Percentiles rank a stretch among this genome's conserved stretches.
These are phyloP conservation scores for Ceratocystis papillata DNA, from an alignment of 2,329 filamentous ascomycete genomes.

Conservation along the genomic window DNA sequence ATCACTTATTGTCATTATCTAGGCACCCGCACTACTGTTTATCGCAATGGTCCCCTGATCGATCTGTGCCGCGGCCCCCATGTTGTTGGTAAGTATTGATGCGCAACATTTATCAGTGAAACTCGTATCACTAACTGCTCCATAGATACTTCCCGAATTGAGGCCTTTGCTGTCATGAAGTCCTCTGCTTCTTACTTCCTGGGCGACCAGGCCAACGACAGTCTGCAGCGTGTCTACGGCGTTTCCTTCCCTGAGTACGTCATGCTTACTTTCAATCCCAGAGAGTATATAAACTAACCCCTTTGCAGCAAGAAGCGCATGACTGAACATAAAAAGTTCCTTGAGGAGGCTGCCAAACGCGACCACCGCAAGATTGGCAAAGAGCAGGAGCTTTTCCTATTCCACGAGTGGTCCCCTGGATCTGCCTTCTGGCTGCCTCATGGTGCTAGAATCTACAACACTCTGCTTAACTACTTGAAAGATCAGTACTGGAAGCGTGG, in stretches of 20 bases:
- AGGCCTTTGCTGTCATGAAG: slow-evolving; percentile 91
- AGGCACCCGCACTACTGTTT: slow-evolving; percentile 68
- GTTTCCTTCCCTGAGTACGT: slow-evolving; percentile 57
- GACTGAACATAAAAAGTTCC: slow-evolving; percentile 83
- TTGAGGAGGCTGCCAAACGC: slow-evolving; percentile 95
- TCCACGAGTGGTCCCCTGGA: slow-evolving; percentile 85
- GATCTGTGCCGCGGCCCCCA: slow-evolving; percentile 93
- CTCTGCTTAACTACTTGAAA: slow-evolving; percentile 68
- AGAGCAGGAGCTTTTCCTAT: slow-evolving; percentile 97
- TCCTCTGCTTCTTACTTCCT: slow-evolving; percentile 59
- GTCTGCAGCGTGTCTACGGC: slow-evolving; percentile 90
- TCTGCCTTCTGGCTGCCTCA: slow-evolving; percentile 88
- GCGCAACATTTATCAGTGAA: background rate
- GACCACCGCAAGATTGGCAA: slow-evolving; percentile 89
- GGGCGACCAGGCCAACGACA: slow-evolving; percentile 86
- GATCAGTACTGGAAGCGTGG: slow-evolving; percentile 86
- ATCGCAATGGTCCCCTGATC: slow-evolving; percentile 84
- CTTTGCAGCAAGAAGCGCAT: slow-evolving; percentile 66
- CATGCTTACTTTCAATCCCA: background rate
- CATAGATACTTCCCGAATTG: slow-evolving; percentile 74
- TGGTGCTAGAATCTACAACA: slow-evolving; percentile 87
- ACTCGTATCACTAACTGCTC: background rate
- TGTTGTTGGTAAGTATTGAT: slow-evolving; percentile 48
- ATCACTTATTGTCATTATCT: background rate
- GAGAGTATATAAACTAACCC: slow-evolving; percentile 15